phyloP scores from a whole-genome alignment of 75 land plant species.

The Chamaecyparis obtusa region DNA sequence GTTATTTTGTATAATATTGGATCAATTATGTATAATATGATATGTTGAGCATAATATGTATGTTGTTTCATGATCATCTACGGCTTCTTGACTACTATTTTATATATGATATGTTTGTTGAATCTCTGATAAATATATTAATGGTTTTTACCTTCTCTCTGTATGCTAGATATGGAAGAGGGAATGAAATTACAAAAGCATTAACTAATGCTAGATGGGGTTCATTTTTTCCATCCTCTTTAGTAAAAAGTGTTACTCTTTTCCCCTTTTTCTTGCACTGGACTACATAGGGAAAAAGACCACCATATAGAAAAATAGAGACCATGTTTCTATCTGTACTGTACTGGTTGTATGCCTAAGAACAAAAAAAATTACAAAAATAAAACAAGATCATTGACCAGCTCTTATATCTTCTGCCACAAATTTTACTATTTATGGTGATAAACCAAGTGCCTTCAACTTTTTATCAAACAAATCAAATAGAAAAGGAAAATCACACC shows the following conservation, averaged over 20 bases:
- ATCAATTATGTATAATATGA: slow-evolving; percentile 70
- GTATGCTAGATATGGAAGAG: slow-evolving; percentile 90
- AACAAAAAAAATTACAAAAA: neutral
- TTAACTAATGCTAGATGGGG: slow-evolving; percentile 97
- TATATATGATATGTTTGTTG: too few species aligned
- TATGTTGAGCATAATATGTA: too few species aligned
- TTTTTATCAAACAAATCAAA: too few species aligned
- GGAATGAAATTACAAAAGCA: slow-evolving; percentile 63
- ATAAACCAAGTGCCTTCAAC: too few species aligned
- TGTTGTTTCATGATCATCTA: too few species aligned
- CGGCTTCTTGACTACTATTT: too few species aligned
- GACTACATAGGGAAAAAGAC: slow-evolving; percentile 91
- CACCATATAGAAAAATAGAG: slow-evolving; percentile 85
- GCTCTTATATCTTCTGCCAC: too few species aligned
- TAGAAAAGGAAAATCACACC: too few species aligned
- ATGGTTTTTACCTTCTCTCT: slow-evolving; percentile 93
- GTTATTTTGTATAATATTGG: too few species aligned
- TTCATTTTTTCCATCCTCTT: slow-evolving; percentile 93
- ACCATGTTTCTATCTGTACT: slow-evolving; percentile 89
- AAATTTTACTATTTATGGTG: too few species aligned
- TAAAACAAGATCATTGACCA: neutral
- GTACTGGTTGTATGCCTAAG: slow-evolving; percentile 78
- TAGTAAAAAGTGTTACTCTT: slow-evolving; percentile 73
- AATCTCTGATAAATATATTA: slow-evolving; percentile 74
- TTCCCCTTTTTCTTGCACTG: slow-evolving; percentile 93